Evolutionary conservation across 2,329 filamentous ascomycete species (phyloP), one percentile per base, ranked within the genome.

Genomic region (Colletotrichum orchidophilum): DNA sequence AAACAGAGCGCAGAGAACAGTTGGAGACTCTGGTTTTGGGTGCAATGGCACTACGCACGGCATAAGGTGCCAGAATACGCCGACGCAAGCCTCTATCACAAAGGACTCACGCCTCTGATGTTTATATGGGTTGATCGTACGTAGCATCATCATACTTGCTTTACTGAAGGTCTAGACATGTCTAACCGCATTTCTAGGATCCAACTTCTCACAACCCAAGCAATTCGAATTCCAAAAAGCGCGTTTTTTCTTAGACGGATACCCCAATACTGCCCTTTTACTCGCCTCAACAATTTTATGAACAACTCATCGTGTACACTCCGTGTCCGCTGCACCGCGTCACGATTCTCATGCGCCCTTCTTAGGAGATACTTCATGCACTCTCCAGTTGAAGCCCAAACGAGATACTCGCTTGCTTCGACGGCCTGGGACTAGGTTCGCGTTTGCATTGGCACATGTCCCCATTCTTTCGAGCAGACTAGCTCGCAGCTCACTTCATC

Each of bases 401-500:
- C 90, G 15, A 92, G 82, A 76, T 93, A 93, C 82, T 93, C 93
- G 82, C 90, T 92, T 2, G 85, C 85, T 63, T 82, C 80, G 4
- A 46, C 33, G 4, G 49, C 49, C 31, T 31, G 57, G 21, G 62
- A 27, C 33, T 54, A 26, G n/a, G 46, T 6, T 13, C 63, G 21
- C 12, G 42, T 54, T 26, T 73, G 69, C 39, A 66, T 72, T 26
- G 9, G 15, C 29, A 21, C 24, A 18, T 5, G 33, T 18, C 26
- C 52, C 12, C 61, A 27, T 59, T 70, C 42, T 21, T 63, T 68
- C 13, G 76, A 74, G 46, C 75, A 74, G 21, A 87, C 78, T 15
- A 92, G 81, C 78, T 90, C 88, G 78, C 89, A 91, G 79, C 92
- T 94, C 63, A 98, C 91, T 79, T 98, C 95, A 76, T 98, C 96